Evolutionary conservation across 139 green algal genomes (phyloP), one percentile per base, ranked within the genome.

Genomic region (Tetradesmus lagerheimii): DNA sequence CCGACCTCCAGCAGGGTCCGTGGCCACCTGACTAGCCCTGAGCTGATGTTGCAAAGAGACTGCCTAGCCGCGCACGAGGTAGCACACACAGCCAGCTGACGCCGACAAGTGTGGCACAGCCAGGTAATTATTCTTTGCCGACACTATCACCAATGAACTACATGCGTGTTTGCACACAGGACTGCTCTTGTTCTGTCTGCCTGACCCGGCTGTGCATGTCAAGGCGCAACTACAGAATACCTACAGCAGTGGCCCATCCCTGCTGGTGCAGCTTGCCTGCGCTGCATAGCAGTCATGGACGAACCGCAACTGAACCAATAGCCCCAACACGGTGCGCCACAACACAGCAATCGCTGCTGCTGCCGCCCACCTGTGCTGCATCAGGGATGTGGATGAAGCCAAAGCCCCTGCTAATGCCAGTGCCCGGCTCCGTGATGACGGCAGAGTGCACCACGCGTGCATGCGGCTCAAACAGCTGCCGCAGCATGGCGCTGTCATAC

Each of bases 321-420:
- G n/a, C n/a, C n/a, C n/a, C n/a, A n/a, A n/a, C n/a, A n/a, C n/a
- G n/a, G n/a, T n/a, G n/a, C n/a, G n/a, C n/a, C n/a, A n/a, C n/a
- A n/a, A n/a, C n/a, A n/a, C n/a, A n/a, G n/a, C n/a, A n/a, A n/a
- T n/a, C 9, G 43, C 43, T 62, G 47, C 74, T 64, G 37, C 95
- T 95, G 16, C 90, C 50, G 18, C 75, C 45, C 4, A 97, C 96
- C n/a, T 93, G 86, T 62, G 87, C 80, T 1, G 92, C 85, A 82
- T 97, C 95, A 31, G 94, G 92, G 90, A 98, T 96, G 90, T 98
- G 96, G 20, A 99, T 94, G 86, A 99, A 99, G 20, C 97, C 97
- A 91, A 97, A 99, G 80, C 96, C 95, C 29, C 95, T 90, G 57
- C 83, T 93, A 34, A 88, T 78, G 35, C 93, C 93, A 27, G 74